Evolutionary conservation across 2,329 filamentous ascomycete species (phyloP).

Genomic region (Sclerotinia subarctica): DNA sequence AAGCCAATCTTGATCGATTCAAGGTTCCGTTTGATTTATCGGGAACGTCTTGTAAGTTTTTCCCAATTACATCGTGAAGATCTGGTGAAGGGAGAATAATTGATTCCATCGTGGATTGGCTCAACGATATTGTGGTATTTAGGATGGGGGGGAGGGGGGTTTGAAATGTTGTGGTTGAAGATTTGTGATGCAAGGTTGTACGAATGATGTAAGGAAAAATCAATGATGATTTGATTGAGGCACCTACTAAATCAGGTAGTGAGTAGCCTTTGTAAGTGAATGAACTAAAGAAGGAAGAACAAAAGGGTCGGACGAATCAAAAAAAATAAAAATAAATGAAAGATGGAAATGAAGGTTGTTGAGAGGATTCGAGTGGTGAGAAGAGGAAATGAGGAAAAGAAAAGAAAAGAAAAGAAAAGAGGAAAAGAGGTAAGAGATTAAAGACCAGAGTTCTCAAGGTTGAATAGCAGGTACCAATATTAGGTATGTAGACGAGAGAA

Average conservation of each 20-base stretch:
- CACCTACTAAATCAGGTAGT: neutral
- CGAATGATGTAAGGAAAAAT: neutral
- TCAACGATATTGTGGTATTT: neutral
- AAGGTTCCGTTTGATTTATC: neutral
- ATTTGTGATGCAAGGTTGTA: neutral
- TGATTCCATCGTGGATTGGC: slow-evolving; percentile 20
- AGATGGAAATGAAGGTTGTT: neutral
- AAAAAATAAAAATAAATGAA: too few species aligned
- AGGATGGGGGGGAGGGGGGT: neutral
- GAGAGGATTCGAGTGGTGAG: neutral
- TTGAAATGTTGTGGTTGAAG: neutral
- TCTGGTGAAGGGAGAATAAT: slow-evolving; percentile 24
- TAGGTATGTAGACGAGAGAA: too few species aligned
- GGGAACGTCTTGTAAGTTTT: slow-evolving; percentile 9
- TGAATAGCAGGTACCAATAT: too few species aligned
- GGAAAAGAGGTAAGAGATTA: neutral
- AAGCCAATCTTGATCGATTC: slow-evolving; percentile 18
- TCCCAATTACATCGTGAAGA: slow-evolving; percentile 20
- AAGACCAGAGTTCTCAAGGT: too few species aligned
- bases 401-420: too few species aligned
- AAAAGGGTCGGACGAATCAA: neutral
- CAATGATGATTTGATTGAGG: neutral
- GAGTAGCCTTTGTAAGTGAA: neutral
- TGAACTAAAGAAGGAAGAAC: neutral
- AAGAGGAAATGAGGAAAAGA: neutral